Evolutionary conservation across 2,329 filamentous ascomycete species (phyloP).

Genomic region (Calonectria multiphialidica): DNA sequence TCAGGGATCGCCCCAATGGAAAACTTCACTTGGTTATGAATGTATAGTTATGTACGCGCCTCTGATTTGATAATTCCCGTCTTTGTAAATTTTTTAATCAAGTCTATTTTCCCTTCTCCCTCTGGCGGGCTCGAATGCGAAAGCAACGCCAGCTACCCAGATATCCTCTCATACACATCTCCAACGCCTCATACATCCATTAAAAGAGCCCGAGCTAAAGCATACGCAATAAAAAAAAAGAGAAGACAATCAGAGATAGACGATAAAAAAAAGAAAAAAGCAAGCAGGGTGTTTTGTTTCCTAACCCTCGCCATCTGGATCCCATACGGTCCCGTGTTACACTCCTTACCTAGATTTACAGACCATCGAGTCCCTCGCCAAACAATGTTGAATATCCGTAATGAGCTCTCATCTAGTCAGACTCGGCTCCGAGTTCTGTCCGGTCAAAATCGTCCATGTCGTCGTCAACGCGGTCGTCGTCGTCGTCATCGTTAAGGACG

Average conservation of each 20-base stretch:
- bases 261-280: background rate
- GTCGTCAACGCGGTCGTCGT: conserved; percentile 60
- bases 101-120: conserved; percentile 7
- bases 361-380: conserved; percentile 20
- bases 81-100: background rate
- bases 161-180: conserved; percentile 19
- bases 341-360: conserved; percentile 13
- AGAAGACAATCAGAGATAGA: background rate
- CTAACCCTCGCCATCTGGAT: background rate
- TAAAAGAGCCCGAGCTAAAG: conserved; percentile 6
- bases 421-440: conserved; percentile 53
- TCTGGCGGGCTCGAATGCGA: conserved; percentile 6
- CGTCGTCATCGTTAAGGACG: conserved; percentile 53
- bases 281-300: background rate
- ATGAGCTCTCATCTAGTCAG: conserved; percentile 36
- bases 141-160: conserved; percentile 21
- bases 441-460: conserved; percentile 59
- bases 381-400: conserved; percentile 33
- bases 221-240: background rate
- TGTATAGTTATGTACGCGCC: too few relatives aligned
- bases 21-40: background rate
- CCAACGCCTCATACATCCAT: conserved; percentile 25
- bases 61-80: background rate
- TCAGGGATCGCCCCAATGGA: background rate
- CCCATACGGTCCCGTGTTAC: conserved; percentile 10